Conservation (phyloP, 768 basidiomycete species). For the Termitomyces sp. region DNA sequence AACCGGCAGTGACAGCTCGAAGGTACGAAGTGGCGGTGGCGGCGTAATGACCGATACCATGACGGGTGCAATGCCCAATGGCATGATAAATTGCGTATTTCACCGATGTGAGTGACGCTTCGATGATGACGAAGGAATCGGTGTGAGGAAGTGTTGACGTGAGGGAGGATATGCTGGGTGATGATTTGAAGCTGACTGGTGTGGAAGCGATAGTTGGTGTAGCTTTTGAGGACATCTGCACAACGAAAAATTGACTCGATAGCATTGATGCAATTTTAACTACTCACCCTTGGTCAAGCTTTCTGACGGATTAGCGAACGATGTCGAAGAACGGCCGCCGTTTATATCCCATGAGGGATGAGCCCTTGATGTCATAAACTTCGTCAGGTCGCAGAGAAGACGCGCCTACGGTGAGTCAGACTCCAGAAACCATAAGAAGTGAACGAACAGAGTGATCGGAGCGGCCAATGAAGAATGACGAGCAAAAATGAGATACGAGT, state of each 20-base stretch:
- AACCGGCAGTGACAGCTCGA: slow-evolving; percentile 9
- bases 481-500: not conserved
- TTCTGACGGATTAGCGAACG: not conserved
- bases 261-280: not conserved
- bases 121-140: slow-evolving; percentile 17
- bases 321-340: not conserved
- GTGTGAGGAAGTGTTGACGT: not conserved
- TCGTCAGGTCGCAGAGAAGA: not conserved
- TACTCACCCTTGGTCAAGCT: not conserved
- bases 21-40: slow-evolving; percentile 3
- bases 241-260: not conserved
- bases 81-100: slow-evolving; percentile 22
- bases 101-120: slow-evolving; percentile 20
- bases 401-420: not conserved
- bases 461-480: not conserved
- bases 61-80: slow-evolving; percentile 10
- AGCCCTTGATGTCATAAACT: not conserved
- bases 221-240: not conserved
- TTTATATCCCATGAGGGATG: not conserved
- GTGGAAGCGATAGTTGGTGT: not conserved
- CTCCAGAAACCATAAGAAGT: not conserved
- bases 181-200: not conserved
- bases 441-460: not conserved
- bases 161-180: not conserved
- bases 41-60: not conserved